A percentile compares a stretch with the other conserved stretches of the same genome.
Evolutionary conservation across 352 stramenopile species (phyloP).

Genomic region (Peronosclerospora sorghi): DNA sequence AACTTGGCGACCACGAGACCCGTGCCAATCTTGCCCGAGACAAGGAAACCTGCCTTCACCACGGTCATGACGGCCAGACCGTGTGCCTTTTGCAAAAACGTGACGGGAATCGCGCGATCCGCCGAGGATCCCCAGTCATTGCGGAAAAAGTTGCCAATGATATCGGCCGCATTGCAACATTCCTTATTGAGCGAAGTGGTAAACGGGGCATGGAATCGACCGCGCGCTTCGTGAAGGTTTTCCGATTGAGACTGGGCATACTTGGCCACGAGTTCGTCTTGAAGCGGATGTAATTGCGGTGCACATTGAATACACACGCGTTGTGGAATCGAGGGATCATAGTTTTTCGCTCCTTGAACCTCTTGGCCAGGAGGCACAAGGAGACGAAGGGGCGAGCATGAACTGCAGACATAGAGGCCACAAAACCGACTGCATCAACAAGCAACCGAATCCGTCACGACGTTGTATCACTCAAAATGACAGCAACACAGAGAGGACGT

Average conservation of each 20-base stretch:
- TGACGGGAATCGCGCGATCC: conserved; percentile 33
- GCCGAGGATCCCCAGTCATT: conserved; percentile 37
- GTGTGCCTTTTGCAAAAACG: conserved; percentile 42
- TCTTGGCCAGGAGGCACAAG: conserved; percentile 32
- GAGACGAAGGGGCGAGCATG: conserved; percentile 37
- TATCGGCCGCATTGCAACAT: conserved; percentile 44
- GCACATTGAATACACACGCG: conserved; percentile 49
- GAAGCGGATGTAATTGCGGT: conserved; percentile 30
- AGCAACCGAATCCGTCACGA: not conserved
- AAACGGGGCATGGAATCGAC: conserved; percentile 32
- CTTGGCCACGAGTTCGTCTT: conserved; percentile 33
- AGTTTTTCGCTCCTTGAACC: conserved; percentile 36
- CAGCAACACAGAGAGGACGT: too few species aligned
- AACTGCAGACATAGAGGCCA: conserved; percentile 36
- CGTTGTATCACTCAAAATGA: too few species aligned
- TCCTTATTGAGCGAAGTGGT: conserved; percentile 38
- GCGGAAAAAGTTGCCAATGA: conserved; percentile 54
- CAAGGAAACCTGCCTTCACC: conserved; percentile 41
- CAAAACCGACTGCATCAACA: conserved; percentile 21
- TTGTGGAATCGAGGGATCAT: conserved; percentile 37
- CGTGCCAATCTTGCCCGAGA: conserved; percentile 49
- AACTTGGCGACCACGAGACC: conserved; percentile 78
- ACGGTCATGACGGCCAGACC: conserved; percentile 46
- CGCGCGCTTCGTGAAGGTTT: conserved; percentile 27
- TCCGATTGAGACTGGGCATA: conserved; percentile 29